Conservation (phyloP, 2,329 filamentous ascomycete species). For the Fusarium keratoplasticum region DNA sequence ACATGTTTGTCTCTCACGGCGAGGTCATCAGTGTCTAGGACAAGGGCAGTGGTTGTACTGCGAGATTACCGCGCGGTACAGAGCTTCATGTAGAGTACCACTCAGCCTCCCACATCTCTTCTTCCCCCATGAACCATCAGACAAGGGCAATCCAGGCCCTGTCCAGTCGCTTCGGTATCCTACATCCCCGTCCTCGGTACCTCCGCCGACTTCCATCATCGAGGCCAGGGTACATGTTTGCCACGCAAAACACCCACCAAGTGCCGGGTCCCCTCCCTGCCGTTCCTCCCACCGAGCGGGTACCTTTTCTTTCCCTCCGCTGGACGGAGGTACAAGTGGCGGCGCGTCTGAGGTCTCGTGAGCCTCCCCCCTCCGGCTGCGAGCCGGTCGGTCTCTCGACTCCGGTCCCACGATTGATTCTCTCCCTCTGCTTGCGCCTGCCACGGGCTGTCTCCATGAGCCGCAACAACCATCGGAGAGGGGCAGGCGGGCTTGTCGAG, state of each 20-base stretch:
- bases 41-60: not conserved
- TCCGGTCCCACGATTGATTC: slow-evolving; percentile 42
- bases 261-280: slow-evolving; percentile 10
- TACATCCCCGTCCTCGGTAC: slow-evolving; percentile 13
- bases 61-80: not conserved
- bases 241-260: slow-evolving; percentile 24
- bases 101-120: slow-evolving; percentile 5
- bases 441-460: slow-evolving; percentile 30
- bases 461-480: slow-evolving; percentile 29
- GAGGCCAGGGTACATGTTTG: slow-evolving; percentile 7
- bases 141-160: not conserved
- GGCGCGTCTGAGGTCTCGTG: slow-evolving; percentile 41
- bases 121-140: not conserved
- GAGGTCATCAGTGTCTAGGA: not conserved
- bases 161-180: slow-evolving; percentile 10
- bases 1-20: not conserved
- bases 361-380: slow-evolving; percentile 38
- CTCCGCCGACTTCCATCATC: slow-evolving; percentile 3
- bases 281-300: not conserved
- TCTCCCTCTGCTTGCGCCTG: not conserved
- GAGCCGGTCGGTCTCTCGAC: slow-evolving; percentile 42
- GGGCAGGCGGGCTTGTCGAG: slow-evolving; percentile 23
- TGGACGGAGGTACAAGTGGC: slow-evolving; percentile 24
- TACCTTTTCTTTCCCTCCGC: slow-evolving; percentile 9
- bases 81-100: not conserved